Evolutionary conservation across 2,329 filamentous ascomycete species (phyloP), one percentile per base, ranked within the genome.

Genomic region (Aureobasidium sp.): DNA sequence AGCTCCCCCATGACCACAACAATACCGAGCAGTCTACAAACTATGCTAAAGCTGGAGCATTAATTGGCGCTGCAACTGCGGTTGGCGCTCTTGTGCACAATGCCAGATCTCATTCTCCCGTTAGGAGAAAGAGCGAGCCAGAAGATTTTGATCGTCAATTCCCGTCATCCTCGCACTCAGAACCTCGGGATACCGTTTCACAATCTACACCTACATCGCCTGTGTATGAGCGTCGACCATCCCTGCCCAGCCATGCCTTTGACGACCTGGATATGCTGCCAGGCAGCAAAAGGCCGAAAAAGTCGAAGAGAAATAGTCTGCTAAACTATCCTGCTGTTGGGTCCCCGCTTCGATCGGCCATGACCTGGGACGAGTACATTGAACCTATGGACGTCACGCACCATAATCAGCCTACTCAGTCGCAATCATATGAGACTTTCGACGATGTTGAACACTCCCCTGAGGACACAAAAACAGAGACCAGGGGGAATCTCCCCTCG

Each of bases 341-440:
- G 62, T 79, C 77, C 29, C 77, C 77, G 6, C 69, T 79, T 37
- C 69, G 77, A 31, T 72, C 76, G n/a, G 77, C 79, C 63, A 70
- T 78, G 58, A 73, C 74, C 29, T 74, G 75, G 59, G 71, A 78
- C 20, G 77, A 79, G 62, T 77, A 79, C 58, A 69, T 77, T 22
- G 71, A 73, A 20, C 59, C 60, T 11, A 48, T 58, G 29, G 29
- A 25, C 31, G 42, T 39, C 2, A 39, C 42, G 6, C 17, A 20
- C 5, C 9, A 25, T 34, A 25, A 37, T 17, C 29, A 37, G 6
- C 22, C 29, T n/a, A 11, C 41, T 9, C 20, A n/a, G 6, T 27
- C 55, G 14, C 11, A 27, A 36, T 36, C 39, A 7, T 3, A 47
- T n/a, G 29, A 48, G 2, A n/a, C 12, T 15, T 7, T 4, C 1